These are phyloP conservation scores for Brassica napus DNA, from an alignment of 345 rosid genomes.

Conservation along the genomic window DNA sequence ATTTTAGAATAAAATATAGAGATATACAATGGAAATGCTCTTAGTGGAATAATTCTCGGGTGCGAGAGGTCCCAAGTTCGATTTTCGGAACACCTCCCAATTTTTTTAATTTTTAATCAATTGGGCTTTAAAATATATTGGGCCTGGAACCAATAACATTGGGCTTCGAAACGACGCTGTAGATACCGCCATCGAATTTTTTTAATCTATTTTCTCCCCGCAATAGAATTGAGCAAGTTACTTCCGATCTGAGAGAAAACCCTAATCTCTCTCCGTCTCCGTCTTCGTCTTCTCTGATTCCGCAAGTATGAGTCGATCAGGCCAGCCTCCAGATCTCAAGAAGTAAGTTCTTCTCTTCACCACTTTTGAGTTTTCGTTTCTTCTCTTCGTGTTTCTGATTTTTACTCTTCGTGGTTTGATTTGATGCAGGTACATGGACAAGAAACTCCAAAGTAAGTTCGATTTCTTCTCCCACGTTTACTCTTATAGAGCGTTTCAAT, in stretches of 20 bases:
- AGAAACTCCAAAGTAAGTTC: constrained; percentile 71
- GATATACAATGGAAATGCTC: too few species aligned
- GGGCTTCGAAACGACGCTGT: constrained; percentile 8
- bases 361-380: background rate
- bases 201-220: background rate
- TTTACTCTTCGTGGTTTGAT: background rate
- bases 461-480: background rate
- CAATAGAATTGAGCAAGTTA: background rate
- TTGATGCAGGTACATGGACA: constrained; percentile 72
- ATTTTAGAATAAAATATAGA: too few species aligned
- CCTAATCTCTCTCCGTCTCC: constrained; percentile 16
- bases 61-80: constrained; percentile 98
- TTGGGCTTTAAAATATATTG: background rate
- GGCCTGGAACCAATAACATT: background rate
- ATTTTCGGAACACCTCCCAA: constrained; percentile 77
- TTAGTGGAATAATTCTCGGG: constrained; percentile 96
- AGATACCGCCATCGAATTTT: background rate
- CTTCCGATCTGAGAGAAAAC: constrained; percentile 19
- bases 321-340: constrained; percentile 82
- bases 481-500: background rate
- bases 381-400: background rate
- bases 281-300: constrained; percentile 30
- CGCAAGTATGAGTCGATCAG: constrained; percentile 70
- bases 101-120: too few species aligned
- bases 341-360: constrained; percentile 40